Percentiles rank a stretch among this genome's conserved stretches.
phyloP scores from a whole-genome alignment of 2,329 filamentous ascomycete genomes.

The Phaeosphaeriaceae sp. region DNA sequence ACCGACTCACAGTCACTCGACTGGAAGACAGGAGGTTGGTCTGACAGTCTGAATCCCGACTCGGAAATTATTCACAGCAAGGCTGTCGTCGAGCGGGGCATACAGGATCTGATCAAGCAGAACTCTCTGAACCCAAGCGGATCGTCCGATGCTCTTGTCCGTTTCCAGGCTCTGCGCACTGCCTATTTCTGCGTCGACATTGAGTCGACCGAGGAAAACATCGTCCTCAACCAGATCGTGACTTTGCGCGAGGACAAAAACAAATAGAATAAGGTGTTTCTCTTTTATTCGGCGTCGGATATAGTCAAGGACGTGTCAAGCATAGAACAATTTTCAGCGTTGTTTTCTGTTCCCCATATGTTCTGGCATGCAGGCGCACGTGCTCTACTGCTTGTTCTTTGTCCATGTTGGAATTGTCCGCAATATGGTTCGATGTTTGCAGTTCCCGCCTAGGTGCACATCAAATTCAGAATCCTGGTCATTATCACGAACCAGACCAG shows the following conservation, averaged over 20 bases:
- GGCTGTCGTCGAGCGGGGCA: constrained; percentile 82
- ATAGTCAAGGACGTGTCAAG: neutral
- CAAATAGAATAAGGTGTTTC: constrained; percentile 19
- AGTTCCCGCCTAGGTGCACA: neutral
- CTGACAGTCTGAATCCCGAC: constrained; percentile 83
- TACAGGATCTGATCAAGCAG: constrained; percentile 77
- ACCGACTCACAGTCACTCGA: constrained; percentile 77
- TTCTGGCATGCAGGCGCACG: neutral
- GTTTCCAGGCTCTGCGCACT: constrained; percentile 91
- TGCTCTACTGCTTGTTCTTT: neutral
- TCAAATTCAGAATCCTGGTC: neutral
- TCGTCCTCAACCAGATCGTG: constrained; percentile 91
- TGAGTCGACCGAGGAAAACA: constrained; percentile 73
- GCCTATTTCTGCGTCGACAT: constrained; percentile 85
- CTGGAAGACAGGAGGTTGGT: constrained; percentile 75
- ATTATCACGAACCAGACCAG: constrained; percentile 6
- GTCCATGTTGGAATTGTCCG: neutral
- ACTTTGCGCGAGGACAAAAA: constrained; percentile 80
- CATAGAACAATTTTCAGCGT: neutral
- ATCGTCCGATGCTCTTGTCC: constrained; percentile 60
- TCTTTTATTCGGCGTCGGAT: neutral
- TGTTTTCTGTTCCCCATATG: neutral
- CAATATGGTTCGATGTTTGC: neutral
- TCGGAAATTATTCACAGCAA: constrained; percentile 80
- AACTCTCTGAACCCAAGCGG: constrained; percentile 41